Percentiles rank a stretch among this genome's conserved stretches.
Conservation (phyloP, 164 flowering plant genomes). For the Umbilicus rupestris region DNA sequence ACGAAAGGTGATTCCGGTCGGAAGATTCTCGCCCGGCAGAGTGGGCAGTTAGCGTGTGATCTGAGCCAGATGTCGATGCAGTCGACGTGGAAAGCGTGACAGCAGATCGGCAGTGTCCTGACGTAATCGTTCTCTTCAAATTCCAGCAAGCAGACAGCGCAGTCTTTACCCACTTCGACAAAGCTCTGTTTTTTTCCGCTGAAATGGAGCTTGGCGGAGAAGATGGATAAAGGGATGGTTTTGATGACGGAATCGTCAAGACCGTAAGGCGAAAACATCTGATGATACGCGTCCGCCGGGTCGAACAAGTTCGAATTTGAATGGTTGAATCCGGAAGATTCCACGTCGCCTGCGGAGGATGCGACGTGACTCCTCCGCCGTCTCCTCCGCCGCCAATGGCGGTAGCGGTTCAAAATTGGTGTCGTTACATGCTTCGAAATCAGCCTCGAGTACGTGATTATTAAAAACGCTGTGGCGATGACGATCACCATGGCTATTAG, state of each 20-base stretch:
- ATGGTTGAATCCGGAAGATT: constrained; percentile 27
- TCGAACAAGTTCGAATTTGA: constrained; percentile 16
- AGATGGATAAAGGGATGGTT: constrained; percentile 63
- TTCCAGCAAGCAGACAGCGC: constrained; percentile 86
- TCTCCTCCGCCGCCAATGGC: constrained; percentile 34
- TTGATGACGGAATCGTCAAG: constrained; percentile 81
- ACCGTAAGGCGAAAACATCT: constrained; percentile 51
- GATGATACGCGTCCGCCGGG: constrained; percentile 27
- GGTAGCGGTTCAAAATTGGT: constrained; percentile 26
- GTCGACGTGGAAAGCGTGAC: constrained; percentile 83
- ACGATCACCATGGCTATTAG: constrained; percentile 82
- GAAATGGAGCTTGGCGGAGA: constrained; percentile 17
- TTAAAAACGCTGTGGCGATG: constrained; percentile 70
- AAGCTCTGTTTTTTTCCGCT: background rate
- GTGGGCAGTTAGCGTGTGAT: constrained; percentile 91
- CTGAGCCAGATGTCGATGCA: constrained; percentile 92
- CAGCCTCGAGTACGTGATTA: constrained; percentile 76
- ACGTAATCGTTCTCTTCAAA: constrained; percentile 79
- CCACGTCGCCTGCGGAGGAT: constrained; percentile 27
- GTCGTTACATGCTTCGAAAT: constrained; percentile 61
- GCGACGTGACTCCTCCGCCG: constrained; percentile 16
- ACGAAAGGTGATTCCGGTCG: constrained; percentile 60
- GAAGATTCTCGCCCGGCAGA: constrained; percentile 78
- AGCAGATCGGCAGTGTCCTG: constrained; percentile 76
- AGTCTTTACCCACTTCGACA: constrained; percentile 24